phyloP scores from a whole-genome alignment of 805 yeast genomes.

The Schizosaccharomyces octosporus region DNA sequence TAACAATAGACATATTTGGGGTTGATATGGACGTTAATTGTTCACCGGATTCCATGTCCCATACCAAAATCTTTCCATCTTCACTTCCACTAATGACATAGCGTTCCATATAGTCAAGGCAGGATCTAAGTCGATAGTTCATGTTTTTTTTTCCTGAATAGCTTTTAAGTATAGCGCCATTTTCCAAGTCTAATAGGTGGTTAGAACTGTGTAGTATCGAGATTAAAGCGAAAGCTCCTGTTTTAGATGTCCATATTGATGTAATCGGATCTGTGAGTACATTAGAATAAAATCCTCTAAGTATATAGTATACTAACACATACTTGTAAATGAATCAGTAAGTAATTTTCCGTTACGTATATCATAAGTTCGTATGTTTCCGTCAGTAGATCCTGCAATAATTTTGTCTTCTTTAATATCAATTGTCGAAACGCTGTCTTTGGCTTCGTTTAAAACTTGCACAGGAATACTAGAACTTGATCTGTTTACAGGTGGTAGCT shows the following conservation, averaged over 20 bases:
- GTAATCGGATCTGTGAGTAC: slow-evolving; percentile 10
- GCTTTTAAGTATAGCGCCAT: slow-evolving; percentile 10
- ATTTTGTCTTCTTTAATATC: slow-evolving; percentile 7
- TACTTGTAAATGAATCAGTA: slow-evolving; percentile 9
- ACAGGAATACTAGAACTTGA: slow-evolving; percentile 12
- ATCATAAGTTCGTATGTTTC: slow-evolving; percentile 13
- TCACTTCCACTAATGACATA: slow-evolving; percentile 12
- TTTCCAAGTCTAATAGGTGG: slow-evolving; percentile 10
- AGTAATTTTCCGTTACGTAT: slow-evolving; percentile 11
- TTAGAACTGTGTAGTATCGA: slow-evolving; percentile 11
- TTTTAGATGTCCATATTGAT: slow-evolving; percentile 6
- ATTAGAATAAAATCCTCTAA: background rate
- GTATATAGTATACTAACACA: background rate
- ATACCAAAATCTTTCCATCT: slow-evolving; percentile 10
- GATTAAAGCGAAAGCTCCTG: slow-evolving; percentile 7
- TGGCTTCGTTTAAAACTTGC: slow-evolving; percentile 15
- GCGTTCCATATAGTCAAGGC: slow-evolving; percentile 9
- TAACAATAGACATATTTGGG: background rate
- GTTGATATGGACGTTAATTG: background rate
- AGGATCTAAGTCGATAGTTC: slow-evolving; percentile 10
- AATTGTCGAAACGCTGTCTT: slow-evolving; percentile 14
- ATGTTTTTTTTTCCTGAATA: slow-evolving; percentile 11
- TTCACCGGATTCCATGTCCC: slow-evolving; percentile 8
- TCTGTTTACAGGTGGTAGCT: background rate
- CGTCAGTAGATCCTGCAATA: slow-evolving; percentile 14